Evolutionary conservation across 139 green algal genomes (phyloP).

Genomic region (Spirogloea muscicola): DNA sequence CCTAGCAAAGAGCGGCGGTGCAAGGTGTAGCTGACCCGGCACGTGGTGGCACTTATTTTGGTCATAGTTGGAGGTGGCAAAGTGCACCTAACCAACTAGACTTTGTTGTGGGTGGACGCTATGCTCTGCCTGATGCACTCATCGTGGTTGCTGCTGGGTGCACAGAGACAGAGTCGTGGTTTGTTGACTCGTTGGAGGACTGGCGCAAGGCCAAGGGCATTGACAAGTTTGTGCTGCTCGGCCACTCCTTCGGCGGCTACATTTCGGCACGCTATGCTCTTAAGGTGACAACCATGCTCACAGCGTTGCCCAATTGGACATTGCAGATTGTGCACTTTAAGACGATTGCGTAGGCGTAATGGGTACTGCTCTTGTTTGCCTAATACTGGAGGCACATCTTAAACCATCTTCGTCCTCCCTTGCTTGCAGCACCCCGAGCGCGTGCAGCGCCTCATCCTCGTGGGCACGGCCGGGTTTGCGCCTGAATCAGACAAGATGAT

Average conservation of each 20-base stretch:
- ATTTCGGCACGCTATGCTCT: slow-evolving; percentile 29
- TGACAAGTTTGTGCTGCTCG: slow-evolving; percentile 41
- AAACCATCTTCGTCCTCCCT: neutral
- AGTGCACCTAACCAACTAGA: no score
- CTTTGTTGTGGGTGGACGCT: no score
- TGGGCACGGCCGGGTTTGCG: slow-evolving; percentile 24
- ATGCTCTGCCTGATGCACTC: no score
- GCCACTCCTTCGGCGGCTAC: slow-evolving; percentile 44
- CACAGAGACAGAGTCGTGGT: slow-evolving; percentile 42
- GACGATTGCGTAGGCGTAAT: no score
- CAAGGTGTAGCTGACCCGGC: no score
- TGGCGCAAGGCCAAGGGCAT: slow-evolving; percentile 32
- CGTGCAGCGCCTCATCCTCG: slow-evolving; percentile 41
- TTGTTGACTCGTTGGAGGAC: slow-evolving; percentile 36
- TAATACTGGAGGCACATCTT: neutral
- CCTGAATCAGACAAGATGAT: neutral
- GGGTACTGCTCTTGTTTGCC: no score
- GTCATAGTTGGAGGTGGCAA: no score
- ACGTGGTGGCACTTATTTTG: no score
- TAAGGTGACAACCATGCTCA: neutral
- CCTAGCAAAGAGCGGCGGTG: no score
- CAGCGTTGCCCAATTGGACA: no score
- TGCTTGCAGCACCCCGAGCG: slow-evolving; percentile 29
- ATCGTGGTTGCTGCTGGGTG: no score
- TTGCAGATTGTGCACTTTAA: no score